These are phyloP conservation scores for Lophium mytilinum DNA, from an alignment of 495 filamentous ascomycete species.

Conservation along the genomic window DNA sequence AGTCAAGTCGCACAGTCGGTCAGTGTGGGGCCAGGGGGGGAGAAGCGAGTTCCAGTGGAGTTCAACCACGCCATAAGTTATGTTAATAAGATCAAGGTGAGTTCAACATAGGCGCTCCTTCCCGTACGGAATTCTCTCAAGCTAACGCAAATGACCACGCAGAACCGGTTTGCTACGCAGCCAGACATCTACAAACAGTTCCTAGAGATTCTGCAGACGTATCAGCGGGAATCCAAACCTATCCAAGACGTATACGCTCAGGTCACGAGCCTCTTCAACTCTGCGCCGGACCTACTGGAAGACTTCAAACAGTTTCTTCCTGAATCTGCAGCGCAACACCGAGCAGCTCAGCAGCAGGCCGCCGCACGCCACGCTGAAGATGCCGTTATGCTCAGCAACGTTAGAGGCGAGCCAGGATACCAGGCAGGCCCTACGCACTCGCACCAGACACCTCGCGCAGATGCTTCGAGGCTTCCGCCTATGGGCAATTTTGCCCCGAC, in stretches of 20 bases:
- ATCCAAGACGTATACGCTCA: slow-evolving; percentile 98
- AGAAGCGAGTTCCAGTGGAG: slow-evolving; percentile 90
- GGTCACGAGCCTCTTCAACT: slow-evolving; percentile 87
- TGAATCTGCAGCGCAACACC: slow-evolving; percentile 87
- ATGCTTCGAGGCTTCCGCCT: slow-evolving; percentile 55
- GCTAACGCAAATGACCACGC: not conserved
- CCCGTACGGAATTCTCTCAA: not conserved
- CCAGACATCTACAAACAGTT: slow-evolving; percentile 99
- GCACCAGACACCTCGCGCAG: slow-evolving; percentile 33
- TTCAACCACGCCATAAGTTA: slow-evolving; percentile 99
- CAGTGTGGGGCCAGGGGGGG: slow-evolving; percentile 43
- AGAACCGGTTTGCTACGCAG: slow-evolving; percentile 89
- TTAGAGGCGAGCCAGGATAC: slow-evolving; percentile 47
- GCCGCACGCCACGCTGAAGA: slow-evolving; percentile 61
- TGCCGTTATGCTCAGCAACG: slow-evolving; percentile 51
- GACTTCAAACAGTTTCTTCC: slow-evolving; percentile 99
- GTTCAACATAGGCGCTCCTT: slow-evolving; percentile 3
- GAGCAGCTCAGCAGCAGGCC: slow-evolving; percentile 52
- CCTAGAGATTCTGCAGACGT: slow-evolving; percentile 95
- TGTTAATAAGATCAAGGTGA: slow-evolving; percentile 98
- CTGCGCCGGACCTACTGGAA: slow-evolving; percentile 91
- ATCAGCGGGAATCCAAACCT: slow-evolving; percentile 95
- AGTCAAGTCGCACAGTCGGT: slow-evolving; percentile 46
- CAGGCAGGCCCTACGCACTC: slow-evolving; percentile 33
- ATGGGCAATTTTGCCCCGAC: slow-evolving; percentile 89